These are phyloP conservation scores for Arabis hirsuta DNA, from an alignment of 345 rosid species.

Conservation along the genomic window DNA sequence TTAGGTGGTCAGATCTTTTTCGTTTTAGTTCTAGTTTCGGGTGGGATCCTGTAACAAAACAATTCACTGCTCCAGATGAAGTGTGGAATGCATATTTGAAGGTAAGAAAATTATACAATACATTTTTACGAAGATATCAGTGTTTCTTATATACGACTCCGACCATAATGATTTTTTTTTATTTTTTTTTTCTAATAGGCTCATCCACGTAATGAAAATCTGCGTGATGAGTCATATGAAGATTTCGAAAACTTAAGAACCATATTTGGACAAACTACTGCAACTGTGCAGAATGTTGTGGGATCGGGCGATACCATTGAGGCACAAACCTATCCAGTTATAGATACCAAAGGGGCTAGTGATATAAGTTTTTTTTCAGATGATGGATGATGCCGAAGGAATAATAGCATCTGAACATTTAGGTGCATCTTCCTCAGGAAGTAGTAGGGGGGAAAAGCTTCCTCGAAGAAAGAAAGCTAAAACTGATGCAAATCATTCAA, in stretches of 20 bases:
- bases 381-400: not conserved
- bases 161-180: not conserved
- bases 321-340: not conserved
- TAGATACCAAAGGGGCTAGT: not conserved
- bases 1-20: no score
- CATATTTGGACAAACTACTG: not conserved
- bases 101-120: no score
- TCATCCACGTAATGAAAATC: not conserved
- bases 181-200: not conserved
- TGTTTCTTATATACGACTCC: not conserved
- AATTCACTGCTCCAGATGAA: no score
- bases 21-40: no score
- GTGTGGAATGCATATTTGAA: not conserved
- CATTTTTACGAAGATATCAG: no score
- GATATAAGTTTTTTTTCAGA: not conserved
- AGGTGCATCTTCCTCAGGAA: not conserved
- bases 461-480: conserved; percentile 21
- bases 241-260: not conserved
- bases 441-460: not conserved
- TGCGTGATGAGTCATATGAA: conserved; percentile 1
- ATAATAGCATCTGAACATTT: not conserved
- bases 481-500: not conserved
- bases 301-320: not conserved
- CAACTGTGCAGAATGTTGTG: not conserved
- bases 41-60: no score